Evolutionary conservation across 2,329 filamentous ascomycete species (phyloP).

Genomic region (Colletotrichum tropicale): DNA sequence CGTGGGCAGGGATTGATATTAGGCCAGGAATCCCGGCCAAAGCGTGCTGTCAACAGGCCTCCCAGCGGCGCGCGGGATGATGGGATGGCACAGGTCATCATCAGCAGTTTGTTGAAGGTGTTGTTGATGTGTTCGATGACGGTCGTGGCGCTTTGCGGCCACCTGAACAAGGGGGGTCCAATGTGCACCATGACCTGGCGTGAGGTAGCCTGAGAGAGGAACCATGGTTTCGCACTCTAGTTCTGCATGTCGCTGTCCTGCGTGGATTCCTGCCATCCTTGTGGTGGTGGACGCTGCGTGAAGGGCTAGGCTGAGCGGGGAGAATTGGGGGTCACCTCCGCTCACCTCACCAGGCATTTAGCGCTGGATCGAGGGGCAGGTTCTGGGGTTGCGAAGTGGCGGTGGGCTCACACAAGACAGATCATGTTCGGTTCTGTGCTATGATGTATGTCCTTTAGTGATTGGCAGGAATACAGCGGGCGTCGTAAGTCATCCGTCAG

Average conservation of each 20-base stretch:
- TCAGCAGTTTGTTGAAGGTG: neutral
- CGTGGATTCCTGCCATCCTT: neutral
- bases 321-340: slow-evolving; percentile 7
- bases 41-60: neutral
- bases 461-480: neutral
- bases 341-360: slow-evolving; percentile 5
- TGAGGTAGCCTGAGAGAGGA: neutral
- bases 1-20: slow-evolving; percentile 1
- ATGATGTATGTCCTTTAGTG: neutral
- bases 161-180: neutral
- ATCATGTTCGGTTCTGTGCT: neutral
- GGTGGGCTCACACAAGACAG: neutral
- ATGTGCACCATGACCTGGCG: neutral
- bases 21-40: neutral
- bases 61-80: slow-evolving; percentile 1
- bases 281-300: neutral
- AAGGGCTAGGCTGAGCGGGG: neutral
- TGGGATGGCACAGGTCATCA: neutral
- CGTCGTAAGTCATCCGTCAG: neutral
- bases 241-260: neutral
- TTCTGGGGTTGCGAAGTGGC: neutral
- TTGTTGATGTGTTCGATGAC: neutral
- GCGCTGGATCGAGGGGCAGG: slow-evolving; percentile 3
- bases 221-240: neutral
- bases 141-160: neutral